These are phyloP conservation scores for Monosporozyma unispora DNA, from an alignment of 805 yeast species.

Conservation along the genomic window DNA sequence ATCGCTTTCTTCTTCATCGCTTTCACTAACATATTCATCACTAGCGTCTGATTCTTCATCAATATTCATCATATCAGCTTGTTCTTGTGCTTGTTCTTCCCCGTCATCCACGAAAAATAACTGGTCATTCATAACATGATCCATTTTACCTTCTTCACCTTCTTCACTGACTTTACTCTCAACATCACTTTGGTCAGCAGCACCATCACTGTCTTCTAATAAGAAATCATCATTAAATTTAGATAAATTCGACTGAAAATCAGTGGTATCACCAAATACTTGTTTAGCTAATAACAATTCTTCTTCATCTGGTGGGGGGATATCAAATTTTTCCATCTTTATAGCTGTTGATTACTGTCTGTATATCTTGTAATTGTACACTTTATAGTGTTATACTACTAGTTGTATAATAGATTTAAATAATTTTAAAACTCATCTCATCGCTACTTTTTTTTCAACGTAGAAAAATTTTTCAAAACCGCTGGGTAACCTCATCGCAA, in stretches of 20 bases:
- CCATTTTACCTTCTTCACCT: slow-evolving; percentile 23
- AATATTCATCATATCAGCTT: slow-evolving; percentile 9
- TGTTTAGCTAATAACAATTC: slow-evolving; percentile 71
- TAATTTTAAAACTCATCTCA: slow-evolving; percentile 1
- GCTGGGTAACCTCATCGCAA: slow-evolving; percentile 1
- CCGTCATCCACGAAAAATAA: slow-evolving; percentile 22
- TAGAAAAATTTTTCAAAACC: slow-evolving; percentile 1
- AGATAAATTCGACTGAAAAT: slow-evolving; percentile 48
- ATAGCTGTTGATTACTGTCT: neutral
- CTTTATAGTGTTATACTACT: too few relatives aligned
- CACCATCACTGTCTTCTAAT: slow-evolving; percentile 34
- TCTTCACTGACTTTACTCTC: neutral
- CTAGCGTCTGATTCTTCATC: slow-evolving; percentile 11
- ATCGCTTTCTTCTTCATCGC: slow-evolving; percentile 30
- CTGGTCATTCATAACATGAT: slow-evolving; percentile 28
- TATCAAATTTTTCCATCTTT: slow-evolving; percentile 2
- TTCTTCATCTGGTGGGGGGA: slow-evolving; percentile 74
- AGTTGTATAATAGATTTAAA: neutral
- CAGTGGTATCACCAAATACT: slow-evolving; percentile 76
- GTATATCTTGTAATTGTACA: neutral
- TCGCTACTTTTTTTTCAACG: neutral
- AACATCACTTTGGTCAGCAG: slow-evolving; percentile 1
- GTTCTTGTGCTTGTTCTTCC: slow-evolving; percentile 14
- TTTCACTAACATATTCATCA: slow-evolving; percentile 28
- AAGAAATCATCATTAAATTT: slow-evolving; percentile 41